Evolutionary conservation across 148 eudicot genomes (phyloP).

Genomic region (Heliamphora exappendiculata): DNA sequence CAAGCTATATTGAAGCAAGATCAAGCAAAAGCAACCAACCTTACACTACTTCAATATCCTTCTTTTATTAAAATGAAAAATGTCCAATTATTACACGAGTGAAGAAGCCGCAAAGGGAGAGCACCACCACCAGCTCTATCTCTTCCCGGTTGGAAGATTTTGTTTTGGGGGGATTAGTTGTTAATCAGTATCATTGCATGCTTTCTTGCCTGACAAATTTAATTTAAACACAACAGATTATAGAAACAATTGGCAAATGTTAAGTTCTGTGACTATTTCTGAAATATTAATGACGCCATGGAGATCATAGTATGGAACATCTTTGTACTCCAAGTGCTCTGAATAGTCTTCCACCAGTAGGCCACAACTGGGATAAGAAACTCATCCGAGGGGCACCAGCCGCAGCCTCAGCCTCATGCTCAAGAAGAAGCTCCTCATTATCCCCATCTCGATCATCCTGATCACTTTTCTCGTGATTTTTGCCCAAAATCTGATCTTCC

Average conservation of each 20-base stretch:
- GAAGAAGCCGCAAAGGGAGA: background rate
- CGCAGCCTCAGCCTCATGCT: slow-evolving; percentile 26
- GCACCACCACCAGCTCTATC: background rate
- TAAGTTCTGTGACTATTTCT: background rate
- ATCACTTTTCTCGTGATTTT: slow-evolving; percentile 17
- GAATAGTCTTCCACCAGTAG: slow-evolving; percentile 33
- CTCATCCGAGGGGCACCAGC: slow-evolving; percentile 15
- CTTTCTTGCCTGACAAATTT: background rate
- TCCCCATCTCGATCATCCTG: slow-evolving; percentile 22
- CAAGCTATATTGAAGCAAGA: no score
- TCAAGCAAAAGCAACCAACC: background rate
- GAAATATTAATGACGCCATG: background rate
- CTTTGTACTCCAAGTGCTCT: slow-evolving; percentile 1
- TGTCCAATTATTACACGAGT: background rate
- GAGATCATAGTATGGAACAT: slow-evolving; percentile 8
- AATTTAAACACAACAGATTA: background rate
- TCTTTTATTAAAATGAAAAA: background rate
- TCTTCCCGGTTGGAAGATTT: background rate
- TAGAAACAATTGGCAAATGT: background rate
- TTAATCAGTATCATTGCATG: background rate
- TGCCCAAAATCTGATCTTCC: slow-evolving; percentile 14
- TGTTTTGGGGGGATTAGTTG: no score
- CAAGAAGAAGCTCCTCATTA: slow-evolving; percentile 20
- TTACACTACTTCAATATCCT: background rate
- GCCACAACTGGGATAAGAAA: slow-evolving; percentile 43